Evolutionary conservation across 1,139 yeast species (phyloP).

Genomic region (Wickerhamomyces sp.): DNA sequence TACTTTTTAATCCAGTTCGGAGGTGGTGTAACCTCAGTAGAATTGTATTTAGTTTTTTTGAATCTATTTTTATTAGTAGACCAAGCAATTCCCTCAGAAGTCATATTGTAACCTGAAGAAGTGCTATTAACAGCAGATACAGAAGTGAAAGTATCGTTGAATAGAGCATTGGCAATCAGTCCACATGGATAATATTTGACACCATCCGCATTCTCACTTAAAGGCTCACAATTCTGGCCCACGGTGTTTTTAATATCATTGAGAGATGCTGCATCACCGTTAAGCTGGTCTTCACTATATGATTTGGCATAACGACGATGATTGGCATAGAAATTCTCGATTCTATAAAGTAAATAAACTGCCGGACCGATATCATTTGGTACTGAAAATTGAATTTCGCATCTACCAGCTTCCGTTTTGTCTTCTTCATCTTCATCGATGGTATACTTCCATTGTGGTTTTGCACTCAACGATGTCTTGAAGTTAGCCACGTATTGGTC

Average conservation of each 20-base stretch:
- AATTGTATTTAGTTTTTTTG: constrained; percentile 70
- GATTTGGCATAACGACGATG: constrained; percentile 93
- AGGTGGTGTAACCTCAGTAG: constrained; percentile 82
- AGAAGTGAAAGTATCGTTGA: constrained; percentile 74
- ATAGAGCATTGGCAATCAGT: constrained; percentile 85
- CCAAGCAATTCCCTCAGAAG: constrained; percentile 83
- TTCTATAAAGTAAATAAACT: constrained; percentile 71
- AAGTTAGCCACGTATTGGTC: constrained; percentile 53
- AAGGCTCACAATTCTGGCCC: constrained; percentile 88
- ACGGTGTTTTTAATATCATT: constrained; percentile 55
- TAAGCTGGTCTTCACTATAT: constrained; percentile 84
- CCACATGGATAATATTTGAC: constrained; percentile 87
- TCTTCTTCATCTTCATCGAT: constrained; percentile 46
- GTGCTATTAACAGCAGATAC: constrained; percentile 49
- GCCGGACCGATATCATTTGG: constrained; percentile 75
- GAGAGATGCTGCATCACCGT: constrained; percentile 63
- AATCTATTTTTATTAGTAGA: constrained; percentile 70
- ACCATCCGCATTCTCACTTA: constrained; percentile 49
- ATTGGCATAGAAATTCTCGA: constrained; percentile 84
- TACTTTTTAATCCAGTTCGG: constrained; percentile 84
- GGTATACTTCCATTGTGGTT: constrained; percentile 66
- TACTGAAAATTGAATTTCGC: constrained; percentile 74
- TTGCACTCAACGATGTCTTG: constrained; percentile 30
- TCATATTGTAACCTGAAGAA: constrained; percentile 48
- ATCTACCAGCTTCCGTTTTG: constrained; percentile 39